Evolutionary conservation across 2,329 filamentous ascomycete genomes (phyloP).

Genomic region (Cytospora schulzeri): DNA sequence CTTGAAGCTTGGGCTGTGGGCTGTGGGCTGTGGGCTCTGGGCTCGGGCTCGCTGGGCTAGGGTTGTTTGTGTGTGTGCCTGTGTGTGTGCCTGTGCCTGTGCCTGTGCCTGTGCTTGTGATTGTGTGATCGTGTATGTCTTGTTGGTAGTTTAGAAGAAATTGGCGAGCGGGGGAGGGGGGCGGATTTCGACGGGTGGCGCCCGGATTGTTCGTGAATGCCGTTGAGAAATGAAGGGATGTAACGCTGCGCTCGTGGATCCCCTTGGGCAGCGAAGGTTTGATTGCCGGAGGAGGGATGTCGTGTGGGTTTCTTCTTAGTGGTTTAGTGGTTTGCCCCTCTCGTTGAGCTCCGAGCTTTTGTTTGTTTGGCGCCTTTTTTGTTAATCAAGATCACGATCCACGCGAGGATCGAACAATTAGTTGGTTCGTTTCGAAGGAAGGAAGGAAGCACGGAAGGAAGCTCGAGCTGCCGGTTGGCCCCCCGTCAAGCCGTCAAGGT

Average conservation of each 20-base stretch:
- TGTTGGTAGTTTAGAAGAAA: too few species aligned
- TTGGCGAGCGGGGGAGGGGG: neutral
- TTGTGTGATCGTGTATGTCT: too few species aligned
- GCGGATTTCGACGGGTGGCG: constrained; percentile 12
- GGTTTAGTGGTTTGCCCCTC: too few species aligned
- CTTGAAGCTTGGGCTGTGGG: neutral
- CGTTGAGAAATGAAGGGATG: constrained; percentile 21
- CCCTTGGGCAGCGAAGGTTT: constrained; percentile 27
- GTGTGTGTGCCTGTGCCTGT: too few species aligned
- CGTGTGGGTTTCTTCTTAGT: constrained; percentile 12
- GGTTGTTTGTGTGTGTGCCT: neutral
- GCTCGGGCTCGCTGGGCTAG: constrained; percentile 11
- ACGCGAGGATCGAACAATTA: neutral
- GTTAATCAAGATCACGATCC: neutral
- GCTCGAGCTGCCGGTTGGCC: too few species aligned
- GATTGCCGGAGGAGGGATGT: constrained; percentile 14
- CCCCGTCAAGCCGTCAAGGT: too few species aligned
- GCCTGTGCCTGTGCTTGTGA: too few species aligned
- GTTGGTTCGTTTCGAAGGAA: too few species aligned
- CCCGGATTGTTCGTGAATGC: constrained; percentile 6
- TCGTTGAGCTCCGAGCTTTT: neutral
- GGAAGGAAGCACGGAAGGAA: neutral
- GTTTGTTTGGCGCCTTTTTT: neutral
- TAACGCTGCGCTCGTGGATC: constrained; percentile 23
- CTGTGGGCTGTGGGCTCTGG: too few species aligned